These are phyloP conservation scores for Syzygium oleosum DNA, from an alignment of 345 rosid species.

Conservation along the genomic window DNA sequence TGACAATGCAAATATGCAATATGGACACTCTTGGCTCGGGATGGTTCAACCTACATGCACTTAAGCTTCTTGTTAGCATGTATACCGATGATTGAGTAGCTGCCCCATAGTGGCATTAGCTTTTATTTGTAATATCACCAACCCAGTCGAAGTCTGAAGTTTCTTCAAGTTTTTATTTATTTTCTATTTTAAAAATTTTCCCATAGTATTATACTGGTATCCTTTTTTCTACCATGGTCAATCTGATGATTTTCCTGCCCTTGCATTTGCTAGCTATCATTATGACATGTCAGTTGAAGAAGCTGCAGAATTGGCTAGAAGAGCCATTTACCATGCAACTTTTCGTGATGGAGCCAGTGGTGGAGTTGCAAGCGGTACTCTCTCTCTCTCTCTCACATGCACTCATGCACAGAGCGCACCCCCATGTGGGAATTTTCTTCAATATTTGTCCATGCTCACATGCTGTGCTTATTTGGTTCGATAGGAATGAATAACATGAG, in stretches of 20 bases:
- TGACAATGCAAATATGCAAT: not conserved
- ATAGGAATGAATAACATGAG: not conserved
- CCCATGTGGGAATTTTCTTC: not conserved
- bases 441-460: not conserved
- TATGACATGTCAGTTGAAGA: conserved; percentile 83
- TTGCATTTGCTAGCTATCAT: conserved; percentile 40
- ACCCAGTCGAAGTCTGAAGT: not conserved
- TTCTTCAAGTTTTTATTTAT: not conserved
- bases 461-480: not conserved
- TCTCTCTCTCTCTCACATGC: not conserved
- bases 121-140: not conserved
- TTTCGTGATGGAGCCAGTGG: conserved; percentile 99
- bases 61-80: not conserved
- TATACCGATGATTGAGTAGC: not conserved
- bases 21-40: not conserved
- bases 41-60: not conserved
- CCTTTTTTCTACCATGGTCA: not conserved
- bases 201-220: not conserved
- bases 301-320: conserved; percentile 91
- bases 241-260: not conserved
- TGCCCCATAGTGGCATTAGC: not conserved
- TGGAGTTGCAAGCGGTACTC: conserved; percentile 97
- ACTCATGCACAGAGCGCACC: not conserved
- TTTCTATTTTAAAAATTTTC: not conserved
- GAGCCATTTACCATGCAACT: conserved; percentile 97